Conservation (phyloP, 768 basidiomycete genomes). For the Hygrocybe punicea region DNA sequence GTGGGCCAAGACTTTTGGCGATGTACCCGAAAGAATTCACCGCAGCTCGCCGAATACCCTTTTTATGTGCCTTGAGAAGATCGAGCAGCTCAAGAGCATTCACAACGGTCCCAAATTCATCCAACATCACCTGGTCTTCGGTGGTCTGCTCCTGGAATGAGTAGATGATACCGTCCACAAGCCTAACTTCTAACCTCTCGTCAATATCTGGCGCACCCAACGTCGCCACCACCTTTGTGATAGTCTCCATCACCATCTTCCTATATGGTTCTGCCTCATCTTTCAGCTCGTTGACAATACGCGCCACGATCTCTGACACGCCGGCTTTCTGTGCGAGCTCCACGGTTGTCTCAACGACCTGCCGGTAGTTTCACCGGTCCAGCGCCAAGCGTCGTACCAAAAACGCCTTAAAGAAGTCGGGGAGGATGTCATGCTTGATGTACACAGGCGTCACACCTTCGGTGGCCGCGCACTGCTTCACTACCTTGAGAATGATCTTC, state of each 20-base stretch:
- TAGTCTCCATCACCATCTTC: conserved; percentile 99
- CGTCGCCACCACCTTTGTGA: conserved; percentile 90
- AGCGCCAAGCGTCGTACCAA: conserved; percentile 99
- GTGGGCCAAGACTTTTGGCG: conserved; percentile 97
- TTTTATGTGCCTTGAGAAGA: conserved; percentile 97
- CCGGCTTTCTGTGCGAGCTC: conserved; percentile 97
- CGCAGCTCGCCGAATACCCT: conserved; percentile 96
- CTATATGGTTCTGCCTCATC: conserved; percentile 87
- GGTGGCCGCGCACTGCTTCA: conserved; percentile 97
- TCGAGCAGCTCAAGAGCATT: conserved; percentile 96
- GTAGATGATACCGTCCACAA: conserved; percentile 98
- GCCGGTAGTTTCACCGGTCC: conserved; percentile 91
- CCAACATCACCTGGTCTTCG: conserved; percentile 98
- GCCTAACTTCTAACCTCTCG: conserved; percentile 87
- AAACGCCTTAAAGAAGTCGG: conserved; percentile 99
- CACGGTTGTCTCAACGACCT: conserved; percentile 98
- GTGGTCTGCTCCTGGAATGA: conserved; percentile 99
- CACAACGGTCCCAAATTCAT: conserved; percentile 96
- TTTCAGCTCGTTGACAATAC: conserved; percentile 86
- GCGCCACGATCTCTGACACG: conserved; percentile 91
- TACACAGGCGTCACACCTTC: conserved; percentile 96
- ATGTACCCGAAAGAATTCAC: conserved; percentile 99
- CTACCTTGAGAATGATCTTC: conserved; percentile 98
- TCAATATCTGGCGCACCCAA: conserved; percentile 98
- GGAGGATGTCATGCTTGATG: conserved; percentile 96